Evolutionary conservation across 495 filamentous ascomycete genomes (phyloP).

Genomic region (Penicillium egyptiacum): DNA sequence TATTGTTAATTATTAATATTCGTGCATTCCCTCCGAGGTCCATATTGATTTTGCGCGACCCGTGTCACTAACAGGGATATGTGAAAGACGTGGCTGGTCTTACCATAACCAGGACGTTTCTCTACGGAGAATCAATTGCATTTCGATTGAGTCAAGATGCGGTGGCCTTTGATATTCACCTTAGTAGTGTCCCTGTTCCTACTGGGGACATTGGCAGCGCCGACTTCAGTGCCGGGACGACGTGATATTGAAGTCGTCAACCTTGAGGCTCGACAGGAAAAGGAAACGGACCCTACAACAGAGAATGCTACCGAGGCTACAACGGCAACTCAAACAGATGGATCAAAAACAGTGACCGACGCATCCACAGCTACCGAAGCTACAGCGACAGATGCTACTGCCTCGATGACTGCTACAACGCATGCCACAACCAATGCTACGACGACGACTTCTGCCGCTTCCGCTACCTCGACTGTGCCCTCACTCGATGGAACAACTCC

Average conservation of each 20-base stretch:
- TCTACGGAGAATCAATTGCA: background rate
- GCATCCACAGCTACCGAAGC: conserved; percentile 15
- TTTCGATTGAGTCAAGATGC: conserved; percentile 19
- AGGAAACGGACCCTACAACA: conserved; percentile 10
- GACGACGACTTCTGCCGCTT: conserved; percentile 16
- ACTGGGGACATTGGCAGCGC: conserved; percentile 21
- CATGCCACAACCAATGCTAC: conserved; percentile 15
- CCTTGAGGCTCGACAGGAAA: conserved; percentile 1
- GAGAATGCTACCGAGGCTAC: conserved; percentile 1
- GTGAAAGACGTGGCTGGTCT: conserved; percentile 1
- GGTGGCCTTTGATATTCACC: conserved; percentile 18
- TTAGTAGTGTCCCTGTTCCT: conserved; percentile 14
- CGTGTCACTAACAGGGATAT: conserved; percentile 1
- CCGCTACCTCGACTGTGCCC: conserved; percentile 19
- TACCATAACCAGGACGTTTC: background rate
- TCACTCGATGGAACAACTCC: conserved; percentile 21
- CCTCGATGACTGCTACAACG: conserved; percentile 16
- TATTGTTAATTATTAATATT: conserved; percentile 5
- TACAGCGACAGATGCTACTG: conserved; percentile 20
- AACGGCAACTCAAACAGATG: conserved; percentile 1
- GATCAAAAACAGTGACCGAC: conserved; percentile 18
- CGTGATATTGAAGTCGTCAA: conserved; percentile 10
- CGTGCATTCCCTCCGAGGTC: background rate
- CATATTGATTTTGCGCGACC: conserved; percentile 1
- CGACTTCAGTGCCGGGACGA: conserved; percentile 5